Evolutionary conservation across 495 filamentous ascomycete species (phyloP), one percentile per base, ranked within the genome.

Genomic region (Aspergillus saccharolyticus): DNA sequence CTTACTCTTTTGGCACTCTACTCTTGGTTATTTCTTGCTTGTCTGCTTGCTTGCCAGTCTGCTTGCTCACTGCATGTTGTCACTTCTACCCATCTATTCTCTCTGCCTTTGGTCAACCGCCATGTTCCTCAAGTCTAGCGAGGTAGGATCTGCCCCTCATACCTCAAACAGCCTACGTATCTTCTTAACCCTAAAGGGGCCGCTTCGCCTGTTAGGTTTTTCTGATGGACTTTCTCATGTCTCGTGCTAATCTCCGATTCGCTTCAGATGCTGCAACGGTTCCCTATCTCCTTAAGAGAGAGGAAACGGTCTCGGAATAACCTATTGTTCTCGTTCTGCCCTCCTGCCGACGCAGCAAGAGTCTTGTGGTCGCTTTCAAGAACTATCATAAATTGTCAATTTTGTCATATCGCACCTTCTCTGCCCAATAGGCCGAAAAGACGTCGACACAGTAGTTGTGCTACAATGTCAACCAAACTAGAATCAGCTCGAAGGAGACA

Each of bases 201-300:
- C 44, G 21, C 1, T 21, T 18, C 16, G 43, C 21, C n/a, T 12
- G n/a, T 45, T 16, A 15, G 22, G 30, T 18, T 49, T 39, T 53
- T 61, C 59, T 28, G 25, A 28, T 28, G 9, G 25, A 57, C 55
- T 52, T 61, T 33, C 53, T 9, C 49, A n/a, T n/a, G n/a, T n/a
- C 9, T 28, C 50, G 19, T 20, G 33, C 44, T 57, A 61, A 51
- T 57, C 42, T 57, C 59, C 54, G 59, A 55, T 52, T 57, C 52
- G 59, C 16, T 19, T 48, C 54, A 58, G 24, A 53, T 42, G 21
- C 58, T 44, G 47, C 47, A 52, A 42, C 28, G 22, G 47, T 25
- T 22, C 21, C 16, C 53, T n/a, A 30, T 15, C 33, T 12, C 33
- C 33, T 39, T 8, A 12, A 12, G 33, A 12, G 33, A 28, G 9